Base-by-base conservation (phyloP, 1,284 basidiomycete species). In the Sphagnurus paluster region DNA sequence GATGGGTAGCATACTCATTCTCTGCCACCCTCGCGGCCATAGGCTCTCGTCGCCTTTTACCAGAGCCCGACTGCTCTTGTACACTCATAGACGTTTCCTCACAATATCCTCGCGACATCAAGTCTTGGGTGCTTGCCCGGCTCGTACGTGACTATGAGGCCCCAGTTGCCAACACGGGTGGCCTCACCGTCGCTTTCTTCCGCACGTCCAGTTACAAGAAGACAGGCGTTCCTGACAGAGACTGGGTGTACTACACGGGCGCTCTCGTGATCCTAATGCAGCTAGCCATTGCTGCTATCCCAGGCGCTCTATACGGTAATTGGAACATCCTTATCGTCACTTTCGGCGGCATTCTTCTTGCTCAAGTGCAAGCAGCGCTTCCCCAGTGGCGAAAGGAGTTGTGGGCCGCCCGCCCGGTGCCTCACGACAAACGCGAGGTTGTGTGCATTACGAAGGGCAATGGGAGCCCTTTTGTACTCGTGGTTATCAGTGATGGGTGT, bases 1-100 rank as follows among this genome's bases (percentile, higher is more conserved):
- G 67, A 24, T 69, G 66, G 66, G 63, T 67, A 26, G 61, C 61
- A 11, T 69, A 68, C 43, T 59, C 64, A n/a, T 53, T 69, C 48
- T 54, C 46, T 35, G 56, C 63, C 25, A 46, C 67, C 34, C 49
- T 62, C 10, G 51, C 56, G 17, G 55, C 56, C 4, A 49, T 67
- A 20, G 66, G 67, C 17, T 56, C 57, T 35, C 53, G 61, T 16
- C 54, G 57, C 17, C 62, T 69, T 32, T 55, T 64, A 50, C 66
- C 66, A 23, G 19, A 49, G 13, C 53, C 62, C 11, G 66, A 68
- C 52, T 59, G 45, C 38, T 39, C 56, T 2, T 48, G 53, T 30
- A 53, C 52, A 24, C 37, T 68, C 30, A 53, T 66, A 33, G 62
- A 67, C 40, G 63, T 54, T 8, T 47, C 49, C 19, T 55, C 47